phyloP scores from a whole-genome alignment of 23 red algal genomes.

The Pyropia haitanensis region DNA sequence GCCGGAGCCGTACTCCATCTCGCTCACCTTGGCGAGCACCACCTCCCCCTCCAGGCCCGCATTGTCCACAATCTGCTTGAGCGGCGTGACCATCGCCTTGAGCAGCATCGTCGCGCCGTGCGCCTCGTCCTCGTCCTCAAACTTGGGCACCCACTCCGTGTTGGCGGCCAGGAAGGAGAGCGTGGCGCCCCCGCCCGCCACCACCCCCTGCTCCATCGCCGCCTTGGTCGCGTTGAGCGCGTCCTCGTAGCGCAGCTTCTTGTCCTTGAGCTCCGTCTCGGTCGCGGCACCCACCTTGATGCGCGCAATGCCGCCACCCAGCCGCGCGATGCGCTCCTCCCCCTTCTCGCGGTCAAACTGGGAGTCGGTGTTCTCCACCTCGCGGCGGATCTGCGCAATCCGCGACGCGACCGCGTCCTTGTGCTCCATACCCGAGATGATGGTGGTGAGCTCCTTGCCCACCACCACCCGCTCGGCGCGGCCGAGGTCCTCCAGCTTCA shows the following conservation, averaged over 20 bases:
- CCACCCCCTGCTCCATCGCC: constrained; percentile 92
- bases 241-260: constrained; percentile 98
- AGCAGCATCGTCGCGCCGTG: constrained; percentile 68
- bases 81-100: constrained; percentile 68
- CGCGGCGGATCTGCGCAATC: constrained; percentile 67
- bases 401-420: constrained; percentile 71
- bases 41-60: constrained; percentile 87
- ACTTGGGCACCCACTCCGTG: constrained; percentile 12
- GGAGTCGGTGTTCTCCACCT: constrained; percentile 73
- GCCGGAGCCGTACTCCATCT: constrained; percentile 54
- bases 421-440: constrained; percentile 79
- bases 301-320: constrained; percentile 90
- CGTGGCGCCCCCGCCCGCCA: constrained; percentile 80
- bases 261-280: constrained; percentile 99
- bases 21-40: constrained; percentile 69
- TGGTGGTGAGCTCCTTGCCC: constrained; percentile 90
- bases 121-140: constrained; percentile 74
- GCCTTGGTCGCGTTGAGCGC: constrained; percentile 87
- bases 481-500: constrained; percentile 68
- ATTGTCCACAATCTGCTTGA: constrained; percentile 90
- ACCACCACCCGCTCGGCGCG: constrained; percentile 78
- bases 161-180: constrained; percentile 44
- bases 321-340: constrained; percentile 91
- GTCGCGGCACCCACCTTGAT: constrained; percentile 98
- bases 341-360: constrained; percentile 88